A percentile compares a stretch with the other conserved stretches of the same genome.
phyloP scores from a whole-genome alignment of 495 filamentous ascomycete genomes.

The Hypoxylon cercidicola region DNA sequence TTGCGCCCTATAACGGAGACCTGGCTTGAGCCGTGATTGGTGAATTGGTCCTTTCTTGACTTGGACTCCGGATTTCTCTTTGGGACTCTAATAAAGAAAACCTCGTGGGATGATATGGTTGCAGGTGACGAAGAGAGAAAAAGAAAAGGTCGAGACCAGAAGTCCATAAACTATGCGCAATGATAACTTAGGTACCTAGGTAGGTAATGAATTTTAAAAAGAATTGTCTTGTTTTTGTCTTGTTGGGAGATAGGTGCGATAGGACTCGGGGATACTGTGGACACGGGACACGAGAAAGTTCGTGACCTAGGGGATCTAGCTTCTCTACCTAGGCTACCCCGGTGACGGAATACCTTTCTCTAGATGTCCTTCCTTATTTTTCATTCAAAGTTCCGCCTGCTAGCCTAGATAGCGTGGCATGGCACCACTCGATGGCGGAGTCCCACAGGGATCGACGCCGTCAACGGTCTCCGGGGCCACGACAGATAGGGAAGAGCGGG shows the following conservation, averaged over 20 bases:
- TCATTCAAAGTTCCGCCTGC: constrained; percentile 2
- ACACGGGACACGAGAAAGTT: constrained; percentile 15
- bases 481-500: constrained; percentile 19
- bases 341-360: constrained; percentile 16
- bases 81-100: constrained; percentile 24
- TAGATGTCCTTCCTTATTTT: constrained; percentile 19
- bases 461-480: constrained; percentile 34
- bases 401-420: constrained; percentile 44
- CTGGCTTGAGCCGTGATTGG: constrained; percentile 44
- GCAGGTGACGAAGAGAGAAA: constrained; percentile 11
- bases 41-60: constrained; percentile 6
- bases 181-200: constrained; percentile 12
- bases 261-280: constrained; percentile 40
- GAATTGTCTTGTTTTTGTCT: constrained; percentile 14
- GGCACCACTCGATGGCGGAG: constrained; percentile 40
- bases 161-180: constrained; percentile 21
- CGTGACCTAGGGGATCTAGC: constrained; percentile 17
- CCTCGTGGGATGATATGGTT: constrained; percentile 15
- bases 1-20: constrained; percentile 34
- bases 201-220: constrained; percentile 21
- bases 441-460: constrained; percentile 40
- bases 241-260: constrained; percentile 34
- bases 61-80: constrained; percentile 26
- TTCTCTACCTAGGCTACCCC: constrained; percentile 10
- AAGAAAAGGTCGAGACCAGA: constrained; percentile 9